Percentiles rank a stretch among this genome's conserved stretches.
Conservation (phyloP, 1,139 yeast genomes). For the Saccharomyces uvarum region DNA sequence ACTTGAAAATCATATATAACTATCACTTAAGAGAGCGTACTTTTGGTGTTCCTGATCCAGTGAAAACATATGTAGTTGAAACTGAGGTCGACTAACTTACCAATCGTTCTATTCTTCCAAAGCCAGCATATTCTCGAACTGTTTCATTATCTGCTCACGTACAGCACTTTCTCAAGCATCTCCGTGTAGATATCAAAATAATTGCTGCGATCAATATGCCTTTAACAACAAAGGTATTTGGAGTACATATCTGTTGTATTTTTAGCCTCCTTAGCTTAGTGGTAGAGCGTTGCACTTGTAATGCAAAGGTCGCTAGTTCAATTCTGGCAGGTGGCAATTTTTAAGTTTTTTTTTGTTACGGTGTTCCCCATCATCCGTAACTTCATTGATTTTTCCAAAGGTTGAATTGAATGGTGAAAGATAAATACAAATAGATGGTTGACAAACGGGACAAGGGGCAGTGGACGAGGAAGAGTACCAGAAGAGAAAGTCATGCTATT, state of each 20-base stretch:
- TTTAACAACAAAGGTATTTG: too few species aligned
- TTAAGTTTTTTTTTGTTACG: conserved; percentile 2
- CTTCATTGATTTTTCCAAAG: neutral
- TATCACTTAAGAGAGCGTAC: too few species aligned
- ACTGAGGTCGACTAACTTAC: too few species aligned
- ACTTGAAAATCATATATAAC: too few species aligned
- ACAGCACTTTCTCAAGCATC: too few species aligned
- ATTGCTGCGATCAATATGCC: too few species aligned
- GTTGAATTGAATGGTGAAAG: neutral
- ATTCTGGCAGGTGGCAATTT: conserved; percentile 79
- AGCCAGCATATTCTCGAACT: too few species aligned
- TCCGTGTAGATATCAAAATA: too few species aligned
- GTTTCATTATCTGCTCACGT: too few species aligned
- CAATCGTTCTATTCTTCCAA: too few species aligned
- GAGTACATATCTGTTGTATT: neutral
- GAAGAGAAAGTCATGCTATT: conserved; percentile 38
- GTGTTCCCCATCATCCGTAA: neutral
- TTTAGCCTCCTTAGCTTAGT: conserved; percentile 75
- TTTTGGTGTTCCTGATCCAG: too few species aligned
- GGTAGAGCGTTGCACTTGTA: conserved; percentile 89
- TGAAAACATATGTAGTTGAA: too few species aligned
- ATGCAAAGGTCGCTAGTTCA: conserved; percentile 94
- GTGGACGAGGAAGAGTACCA: neutral
- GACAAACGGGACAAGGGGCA: neutral
- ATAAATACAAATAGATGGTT: neutral